These are phyloP conservation scores for Halophytophthora polymorphica DNA, from an alignment of 352 stramenopile species.

Conservation along the genomic window DNA sequence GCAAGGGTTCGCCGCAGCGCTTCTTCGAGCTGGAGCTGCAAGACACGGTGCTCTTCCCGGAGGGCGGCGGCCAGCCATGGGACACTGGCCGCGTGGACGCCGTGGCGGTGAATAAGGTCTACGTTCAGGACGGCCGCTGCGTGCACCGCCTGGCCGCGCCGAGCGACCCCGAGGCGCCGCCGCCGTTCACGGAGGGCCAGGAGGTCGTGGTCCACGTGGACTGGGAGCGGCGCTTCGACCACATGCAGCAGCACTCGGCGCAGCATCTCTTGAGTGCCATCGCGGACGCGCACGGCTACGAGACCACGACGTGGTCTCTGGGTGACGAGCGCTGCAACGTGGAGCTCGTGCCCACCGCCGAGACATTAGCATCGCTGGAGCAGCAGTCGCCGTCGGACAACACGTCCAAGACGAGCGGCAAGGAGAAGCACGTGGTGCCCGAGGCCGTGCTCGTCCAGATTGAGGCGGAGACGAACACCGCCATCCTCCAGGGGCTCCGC, in stretches of 20 bases:
- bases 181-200: constrained; percentile 40
- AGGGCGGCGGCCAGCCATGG: constrained; percentile 84
- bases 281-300: constrained; percentile 62
- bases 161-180: constrained; percentile 13
- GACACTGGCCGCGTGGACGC: constrained; percentile 67
- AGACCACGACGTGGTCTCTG: constrained; percentile 82
- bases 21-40: constrained; percentile 63
- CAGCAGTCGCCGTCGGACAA: constrained; percentile 8
- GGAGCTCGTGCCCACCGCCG: constrained; percentile 54
- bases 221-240: constrained; percentile 77
- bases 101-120: constrained; percentile 50
- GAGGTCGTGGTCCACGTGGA: constrained; percentile 59
- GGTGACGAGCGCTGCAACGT: constrained; percentile 74
- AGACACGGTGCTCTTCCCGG: constrained; percentile 84
- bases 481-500: constrained; percentile 52
- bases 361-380: not conserved
- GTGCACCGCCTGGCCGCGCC: constrained; percentile 44
- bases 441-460: constrained; percentile 45
- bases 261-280: constrained; percentile 88
- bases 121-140: constrained; percentile 63
- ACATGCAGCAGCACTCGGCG: constrained; percentile 90
- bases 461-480: constrained; percentile 73
- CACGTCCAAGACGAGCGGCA: constrained; percentile 22
- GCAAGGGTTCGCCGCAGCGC: constrained; percentile 10
- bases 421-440: constrained; percentile 40